Evolutionary conservation across 2,329 filamentous ascomycete genomes (phyloP).

Genomic region (Colletotrichum sp.): DNA sequence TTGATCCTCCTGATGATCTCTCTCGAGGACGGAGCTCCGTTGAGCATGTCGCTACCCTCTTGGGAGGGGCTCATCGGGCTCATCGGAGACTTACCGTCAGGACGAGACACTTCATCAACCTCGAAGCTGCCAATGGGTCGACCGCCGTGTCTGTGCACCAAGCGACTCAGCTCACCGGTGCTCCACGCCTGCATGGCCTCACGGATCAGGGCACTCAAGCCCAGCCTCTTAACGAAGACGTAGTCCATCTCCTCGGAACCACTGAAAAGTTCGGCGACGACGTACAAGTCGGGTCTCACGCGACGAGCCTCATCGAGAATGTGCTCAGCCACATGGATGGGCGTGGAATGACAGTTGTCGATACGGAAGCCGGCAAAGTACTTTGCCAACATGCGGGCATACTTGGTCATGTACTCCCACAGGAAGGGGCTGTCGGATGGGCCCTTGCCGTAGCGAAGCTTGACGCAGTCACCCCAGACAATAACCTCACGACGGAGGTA

Average conservation of each 20-base stretch:
- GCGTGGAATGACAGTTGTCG: constrained; percentile 97
- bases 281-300: constrained; percentile 85
- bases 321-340: constrained; percentile 91
- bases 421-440: constrained; percentile 89
- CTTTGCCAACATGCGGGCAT: constrained; percentile 90
- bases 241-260: constrained; percentile 97
- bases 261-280: constrained; percentile 94
- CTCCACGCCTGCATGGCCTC: constrained; percentile 99
- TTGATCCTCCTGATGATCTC: constrained; percentile 83
- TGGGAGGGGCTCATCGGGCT: constrained; percentile 34
- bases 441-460: constrained; percentile 84
- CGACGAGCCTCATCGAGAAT: constrained; percentile 92
- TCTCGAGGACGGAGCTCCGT: constrained; percentile 42
- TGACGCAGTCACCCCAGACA: constrained; percentile 98
- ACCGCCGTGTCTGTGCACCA: constrained; percentile 93
- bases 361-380: constrained; percentile 96
- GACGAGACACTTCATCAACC: constrained; percentile 80
- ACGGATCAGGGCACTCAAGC: constrained; percentile 88
- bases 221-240: constrained; percentile 90
- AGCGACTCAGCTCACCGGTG: constrained; percentile 86
- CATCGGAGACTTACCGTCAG: constrained; percentile 47
- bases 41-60: constrained; percentile 27
- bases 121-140: constrained; percentile 97
- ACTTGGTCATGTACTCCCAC: constrained; percentile 95
- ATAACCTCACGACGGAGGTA: constrained; percentile 97